These are phyloP conservation scores for Globisporangium nodosum DNA, from an alignment of 352 stramenopile species.

Conservation along the genomic window DNA sequence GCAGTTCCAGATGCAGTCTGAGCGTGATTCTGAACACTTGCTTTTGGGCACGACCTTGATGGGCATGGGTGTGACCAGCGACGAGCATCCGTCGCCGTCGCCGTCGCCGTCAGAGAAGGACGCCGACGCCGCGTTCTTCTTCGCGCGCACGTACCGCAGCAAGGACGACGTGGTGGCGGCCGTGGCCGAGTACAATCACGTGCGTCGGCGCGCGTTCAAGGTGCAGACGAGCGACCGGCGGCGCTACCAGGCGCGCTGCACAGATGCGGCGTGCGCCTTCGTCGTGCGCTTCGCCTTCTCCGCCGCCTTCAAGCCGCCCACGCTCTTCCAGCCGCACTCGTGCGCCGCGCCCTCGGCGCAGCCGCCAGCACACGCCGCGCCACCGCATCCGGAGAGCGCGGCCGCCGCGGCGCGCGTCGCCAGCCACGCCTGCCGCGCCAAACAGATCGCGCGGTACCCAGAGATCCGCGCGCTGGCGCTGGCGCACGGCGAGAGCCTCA, in stretches of 20 bases:
- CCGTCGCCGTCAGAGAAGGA: too few species aligned
- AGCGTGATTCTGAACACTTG: too few species aligned
- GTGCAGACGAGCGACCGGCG: constrained; percentile 4
- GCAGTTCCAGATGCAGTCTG: too few species aligned
- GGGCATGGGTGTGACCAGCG: too few species aligned
- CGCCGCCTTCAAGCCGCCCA: constrained; percentile 3
- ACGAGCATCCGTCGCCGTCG: too few species aligned
- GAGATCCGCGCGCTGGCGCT: constrained; percentile 5
- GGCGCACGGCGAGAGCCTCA: neutral
- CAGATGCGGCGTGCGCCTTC: neutral
- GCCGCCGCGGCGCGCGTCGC: neutral
- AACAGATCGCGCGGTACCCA: constrained; percentile 6
- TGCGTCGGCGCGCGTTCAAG: constrained; percentile 5
- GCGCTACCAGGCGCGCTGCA: constrained; percentile 1
- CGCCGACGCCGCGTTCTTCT: constrained; percentile 1
- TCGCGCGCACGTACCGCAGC: constrained; percentile 2
- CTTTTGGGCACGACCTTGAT: too few species aligned
- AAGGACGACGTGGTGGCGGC: constrained; percentile 6
- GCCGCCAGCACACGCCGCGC: too few species aligned
- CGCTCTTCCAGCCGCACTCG: constrained; percentile 2
- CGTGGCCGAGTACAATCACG: constrained; percentile 7
- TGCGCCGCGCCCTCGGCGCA: neutral
- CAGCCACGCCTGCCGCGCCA: constrained; percentile 4
- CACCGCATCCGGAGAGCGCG: too few species aligned
- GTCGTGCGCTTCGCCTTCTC: constrained; percentile 5